A percentile compares a stretch with the other conserved stretches of the same genome.
Conservation (phyloP, 106 monocot species). For the Dendrobium officinale region DNA sequence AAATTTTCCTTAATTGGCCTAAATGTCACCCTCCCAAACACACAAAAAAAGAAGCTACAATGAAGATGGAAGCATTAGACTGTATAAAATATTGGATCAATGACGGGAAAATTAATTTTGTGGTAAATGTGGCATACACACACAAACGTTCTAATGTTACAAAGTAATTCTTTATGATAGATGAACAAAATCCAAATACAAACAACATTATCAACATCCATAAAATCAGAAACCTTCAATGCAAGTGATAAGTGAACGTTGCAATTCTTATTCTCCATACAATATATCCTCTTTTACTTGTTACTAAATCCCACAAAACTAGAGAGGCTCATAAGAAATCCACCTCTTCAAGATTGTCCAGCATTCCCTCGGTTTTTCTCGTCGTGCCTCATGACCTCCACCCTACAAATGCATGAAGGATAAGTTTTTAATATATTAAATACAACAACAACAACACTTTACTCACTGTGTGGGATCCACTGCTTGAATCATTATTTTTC, state of each 20-base stretch:
- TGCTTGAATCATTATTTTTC: too few relatives aligned
- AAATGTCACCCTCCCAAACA: too few relatives aligned
- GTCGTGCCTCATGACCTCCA: slow-evolving; percentile 1
- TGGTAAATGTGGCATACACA: too few relatives aligned
- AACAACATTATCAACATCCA: not conserved
- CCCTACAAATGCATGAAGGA: not conserved
- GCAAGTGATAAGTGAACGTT: not conserved
- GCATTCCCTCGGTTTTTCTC: not conserved
- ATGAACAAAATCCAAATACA: too few relatives aligned
- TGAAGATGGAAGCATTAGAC: too few relatives aligned
- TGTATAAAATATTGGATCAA: too few relatives aligned
- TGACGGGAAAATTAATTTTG: too few relatives aligned
- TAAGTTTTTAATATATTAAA: not conserved
- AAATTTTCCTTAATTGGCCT: too few relatives aligned
- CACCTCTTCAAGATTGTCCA: not conserved
- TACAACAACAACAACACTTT: not conserved
- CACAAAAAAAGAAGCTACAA: too few relatives aligned
- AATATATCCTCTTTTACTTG: not conserved
- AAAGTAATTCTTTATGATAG: too few relatives aligned
- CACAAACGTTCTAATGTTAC: too few relatives aligned
- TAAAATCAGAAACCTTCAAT: not conserved
- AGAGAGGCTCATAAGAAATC: not conserved
- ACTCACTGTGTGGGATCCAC: not conserved
- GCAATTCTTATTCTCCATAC: not conserved
- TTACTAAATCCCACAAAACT: not conserved